Base-by-base conservation (phyloP, 768 basidiomycete species). In the Mycena chlorophos region DNA sequence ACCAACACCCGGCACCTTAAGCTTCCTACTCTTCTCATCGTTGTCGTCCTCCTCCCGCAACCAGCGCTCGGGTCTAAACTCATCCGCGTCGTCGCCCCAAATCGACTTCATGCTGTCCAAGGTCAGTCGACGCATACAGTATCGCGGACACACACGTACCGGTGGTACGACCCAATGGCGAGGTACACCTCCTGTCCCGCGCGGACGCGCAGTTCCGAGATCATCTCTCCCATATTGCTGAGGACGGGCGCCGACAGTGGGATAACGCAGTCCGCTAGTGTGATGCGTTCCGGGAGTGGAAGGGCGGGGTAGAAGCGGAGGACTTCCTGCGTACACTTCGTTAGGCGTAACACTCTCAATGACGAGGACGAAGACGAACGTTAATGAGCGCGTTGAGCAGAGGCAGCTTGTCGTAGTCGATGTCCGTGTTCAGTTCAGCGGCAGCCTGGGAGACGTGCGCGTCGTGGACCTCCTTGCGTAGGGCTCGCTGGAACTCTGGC, bases 261-360 rank as follows among this genome's bases (percentile, higher is more conserved):
- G 10, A 46, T 10, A 13, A 25, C 22, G 26, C 22, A 46, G 45
- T 46, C 45, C 22, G 5, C 45, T 26, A 23, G 23, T 6, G 45
- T 25, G 23, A 25, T 23, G 13, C 45, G 45, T 13, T 46, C 45
- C 4, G 25, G 6, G 13, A 46, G 45, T 5, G 45, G 45, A 6
- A 46, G 20, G 45, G 45, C 45, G 12, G 45, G 45, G n/a, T 46
- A 46, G 45, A 26, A 46, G 13, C 45, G 45, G 26, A 46, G 45
- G 20, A 46, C 26, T 28, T 46, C 45, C 45, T 46, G 25, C 22
- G 13, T 46, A 4, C 10, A n/a, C n/a, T n/a, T 23, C 22, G 12
- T 37, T 10, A 37, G 34, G 10, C 8, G 10, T 20, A 43, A 43
- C 22, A 43, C 40, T 8, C 31, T 17, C 8, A 34, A 43, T 8